Base-by-base conservation (phyloP, 805 yeast species). In the Candida hungchunana region DNA sequence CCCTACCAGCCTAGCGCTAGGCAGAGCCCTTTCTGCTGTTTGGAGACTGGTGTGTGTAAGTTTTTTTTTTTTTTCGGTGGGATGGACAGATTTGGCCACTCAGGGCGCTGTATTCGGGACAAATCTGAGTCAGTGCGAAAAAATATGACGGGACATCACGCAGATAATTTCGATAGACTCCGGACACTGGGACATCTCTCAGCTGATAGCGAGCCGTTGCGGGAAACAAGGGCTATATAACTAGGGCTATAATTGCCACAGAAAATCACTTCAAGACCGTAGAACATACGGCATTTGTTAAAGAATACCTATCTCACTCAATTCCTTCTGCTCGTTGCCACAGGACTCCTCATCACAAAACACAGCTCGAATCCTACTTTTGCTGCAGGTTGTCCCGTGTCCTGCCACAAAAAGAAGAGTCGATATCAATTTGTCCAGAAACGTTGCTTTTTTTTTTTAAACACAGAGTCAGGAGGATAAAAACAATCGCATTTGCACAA, bases 51-150 rank as follows among this genome's bases (percentile, higher is more conserved):
- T n/a, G n/a, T n/a, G n/a, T n/a, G n/a, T n/a, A n/a, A n/a, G n/a
- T n/a, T n/a, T n/a, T n/a, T n/a, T n/a, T n/a, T n/a, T n/a, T n/a
- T n/a, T n/a, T n/a, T n/a, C n/a, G n/a, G n/a, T n/a, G n/a, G n/a
- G n/a, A n/a, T n/a, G n/a, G n/a, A 6, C 21, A 7, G 28, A 20
- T 7, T 12, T 18, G 24, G 40, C 40, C 40, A 36, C 17, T 30
- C 23, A 24, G 26, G 39, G 16, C 27, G 12, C 27, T 16, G 20
- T 24, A 18, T 19, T 23, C 31, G 31, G 36, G 43, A 40, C 43
- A 40, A 40, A 40, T 32, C 43, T 40, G 43, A 40, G 43, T 40
- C 43, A 40, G 24, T 24, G 16, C 24, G 17, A 5, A 18, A 32
- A 32, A 29, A 32, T 31, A 31, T 34, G 37, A 19, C 23, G 27